Base-by-base conservation (phyloP, 2,329 filamentous ascomycete genomes). In the Plectosphaerella sp. region DNA sequence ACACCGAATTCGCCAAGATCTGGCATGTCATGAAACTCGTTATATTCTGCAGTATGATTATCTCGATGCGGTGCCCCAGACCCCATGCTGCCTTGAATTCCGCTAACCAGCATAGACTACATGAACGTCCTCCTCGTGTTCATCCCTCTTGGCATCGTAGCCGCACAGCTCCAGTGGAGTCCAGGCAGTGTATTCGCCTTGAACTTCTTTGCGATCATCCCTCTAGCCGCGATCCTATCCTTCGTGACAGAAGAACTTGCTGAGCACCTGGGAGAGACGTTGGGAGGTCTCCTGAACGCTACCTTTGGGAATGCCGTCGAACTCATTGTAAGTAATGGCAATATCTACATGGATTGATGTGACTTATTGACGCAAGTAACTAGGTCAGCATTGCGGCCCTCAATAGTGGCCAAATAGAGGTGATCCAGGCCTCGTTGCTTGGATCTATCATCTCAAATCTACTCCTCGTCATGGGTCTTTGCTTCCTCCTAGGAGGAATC, bases 401-500 rank as follows among this genome's bases (percentile, higher is more conserved):
- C 45, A 83, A 78, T 58, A 84, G 94, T 61, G 84, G 85, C 57
- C 88, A 97, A 72, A 95, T 97, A 65, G 86, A 93, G 62, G 92
- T 97, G 58, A 93, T 97, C n/a, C 94, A 97, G 73, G 88, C 93
- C 18, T 96, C 91, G 57, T 97, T 97, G 92, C 84, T 97, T 35
- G 93, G 94, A 46, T 95, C 89, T 63, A 96, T 97, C 61, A 78
- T 97, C 41, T 97, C 93, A 58, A 97, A 97, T 70, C 86, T 97
- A 58, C 80, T 97, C 8, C 83, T 97, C 20, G 93, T 91, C 47
- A 80, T 91, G 65, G 87, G 88, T 61, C 89, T 89, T 78, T 91
- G 87, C 69, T 91, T 91, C 73, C 75, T 91, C 58, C 80, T 88
- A 51, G 89, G 89, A 51, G 89, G 89, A 33, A 72, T 91, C 54